phyloP scores from a whole-genome alignment of 306 rosid genomes.

The Oxytropis ochrocephala region DNA sequence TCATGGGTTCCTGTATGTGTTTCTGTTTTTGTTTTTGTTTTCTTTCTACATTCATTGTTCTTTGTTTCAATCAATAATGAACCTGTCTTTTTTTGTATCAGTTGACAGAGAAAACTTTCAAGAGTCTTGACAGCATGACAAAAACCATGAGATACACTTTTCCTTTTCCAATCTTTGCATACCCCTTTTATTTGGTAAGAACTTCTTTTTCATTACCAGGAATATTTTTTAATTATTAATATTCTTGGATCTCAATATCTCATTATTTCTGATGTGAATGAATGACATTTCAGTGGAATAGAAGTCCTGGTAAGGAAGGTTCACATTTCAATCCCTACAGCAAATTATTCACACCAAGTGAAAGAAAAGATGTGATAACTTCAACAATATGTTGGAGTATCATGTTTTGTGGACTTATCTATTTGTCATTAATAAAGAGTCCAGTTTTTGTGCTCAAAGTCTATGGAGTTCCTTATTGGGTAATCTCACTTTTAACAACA shows the following conservation, averaged over 20 bases:
- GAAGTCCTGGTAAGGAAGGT: conserved; percentile 95
- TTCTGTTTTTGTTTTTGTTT: neutral
- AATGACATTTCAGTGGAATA: conserved; percentile 53
- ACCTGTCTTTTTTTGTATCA: conserved; percentile 23
- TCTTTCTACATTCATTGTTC: neutral
- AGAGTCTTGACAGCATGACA: conserved; percentile 41
- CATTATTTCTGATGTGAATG: neutral
- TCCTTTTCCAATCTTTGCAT: conserved; percentile 84
- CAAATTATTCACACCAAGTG: conserved; percentile 53
- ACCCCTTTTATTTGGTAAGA: conserved; percentile 83
- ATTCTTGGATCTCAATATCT: neutral
- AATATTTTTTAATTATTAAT: too few relatives aligned
- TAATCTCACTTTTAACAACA: conserved; percentile 23
- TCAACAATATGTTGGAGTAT: conserved; percentile 69
- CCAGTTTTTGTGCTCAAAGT: conserved; percentile 49
- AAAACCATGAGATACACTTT: conserved; percentile 55
- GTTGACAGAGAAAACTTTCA: conserved; percentile 73
- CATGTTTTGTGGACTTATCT: conserved; percentile 52
- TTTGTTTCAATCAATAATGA: neutral
- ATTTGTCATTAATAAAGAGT: conserved; percentile 39
- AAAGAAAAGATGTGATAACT: conserved; percentile 53
- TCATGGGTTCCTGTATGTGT: conserved; percentile 92
- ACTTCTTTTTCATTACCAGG: too few relatives aligned
- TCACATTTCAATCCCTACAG: conserved; percentile 89
- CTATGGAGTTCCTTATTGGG: conserved; percentile 83